phyloP scores from a whole-genome alignment of 1,139 yeast genomes.

The Suhomyces wounanorum region DNA sequence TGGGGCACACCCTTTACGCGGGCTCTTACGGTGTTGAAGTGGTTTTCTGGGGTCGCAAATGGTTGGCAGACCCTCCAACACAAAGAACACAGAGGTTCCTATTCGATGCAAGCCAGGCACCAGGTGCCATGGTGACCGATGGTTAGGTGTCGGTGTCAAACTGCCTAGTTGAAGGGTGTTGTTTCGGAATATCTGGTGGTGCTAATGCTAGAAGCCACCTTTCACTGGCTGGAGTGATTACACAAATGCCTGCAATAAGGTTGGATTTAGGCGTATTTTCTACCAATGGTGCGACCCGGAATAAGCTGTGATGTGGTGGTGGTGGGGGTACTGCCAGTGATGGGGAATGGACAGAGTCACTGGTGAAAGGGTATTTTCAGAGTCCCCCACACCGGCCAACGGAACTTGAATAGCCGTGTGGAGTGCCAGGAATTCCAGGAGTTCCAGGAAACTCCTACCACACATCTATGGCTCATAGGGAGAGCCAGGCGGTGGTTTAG shows the following conservation, averaged over 20 bases:
- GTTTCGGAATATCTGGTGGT: background rate
- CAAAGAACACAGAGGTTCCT: no score
- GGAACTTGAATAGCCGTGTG: no score
- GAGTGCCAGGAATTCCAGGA: no score
- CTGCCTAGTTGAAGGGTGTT: background rate
- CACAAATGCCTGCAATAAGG: background rate
- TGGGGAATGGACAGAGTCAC: no score
- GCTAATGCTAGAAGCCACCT: background rate
- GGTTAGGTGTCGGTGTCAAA: background rate
- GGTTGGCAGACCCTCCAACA: background rate
- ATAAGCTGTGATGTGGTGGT: background rate
- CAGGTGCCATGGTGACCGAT: background rate
- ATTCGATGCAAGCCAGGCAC: background rate
- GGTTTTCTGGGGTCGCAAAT: background rate
- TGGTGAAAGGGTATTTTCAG: no score
- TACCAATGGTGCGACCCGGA: background rate
- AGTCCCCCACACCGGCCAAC: no score
- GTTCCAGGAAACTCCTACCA: no score
- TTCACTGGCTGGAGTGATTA: background rate
- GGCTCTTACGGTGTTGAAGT: background rate
- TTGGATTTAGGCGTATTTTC: constrained; percentile 4
- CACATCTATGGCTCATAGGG: no score
- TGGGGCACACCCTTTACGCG: background rate
- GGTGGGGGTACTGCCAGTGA: no score
- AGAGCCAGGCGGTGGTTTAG: background rate